phyloP scores from a whole-genome alignment of 768 basidiomycete species.

The Lactarius sanguifluus region DNA sequence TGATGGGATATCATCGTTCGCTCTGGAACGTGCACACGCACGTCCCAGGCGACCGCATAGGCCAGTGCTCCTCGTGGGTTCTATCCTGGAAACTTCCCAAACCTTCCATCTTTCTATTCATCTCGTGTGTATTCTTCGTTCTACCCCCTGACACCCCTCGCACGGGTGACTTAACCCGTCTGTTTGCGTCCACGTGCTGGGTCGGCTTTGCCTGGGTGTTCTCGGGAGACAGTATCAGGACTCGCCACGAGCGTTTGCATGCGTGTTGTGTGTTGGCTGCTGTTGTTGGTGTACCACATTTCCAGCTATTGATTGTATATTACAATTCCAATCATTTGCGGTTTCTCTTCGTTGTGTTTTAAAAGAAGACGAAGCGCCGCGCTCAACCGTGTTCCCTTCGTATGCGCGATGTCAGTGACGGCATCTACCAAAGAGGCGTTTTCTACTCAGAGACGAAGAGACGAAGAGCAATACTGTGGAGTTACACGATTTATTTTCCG shows the following conservation, averaged over 20 bases:
- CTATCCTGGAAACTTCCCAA: not conserved
- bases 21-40: not conserved
- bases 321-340: too few relatives aligned
- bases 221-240: not conserved
- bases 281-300: too few relatives aligned
- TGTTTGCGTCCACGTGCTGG: not conserved
- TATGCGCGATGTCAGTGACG: not conserved
- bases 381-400: not conserved
- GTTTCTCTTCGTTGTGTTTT: too few relatives aligned
- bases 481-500: not conserved
- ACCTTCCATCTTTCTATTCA: not conserved
- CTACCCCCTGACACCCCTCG: constrained; percentile 4
- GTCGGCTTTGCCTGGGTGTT: not conserved
- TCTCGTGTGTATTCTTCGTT: not conserved
- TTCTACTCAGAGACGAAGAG: not conserved
- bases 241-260: not conserved
- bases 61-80: not conserved
- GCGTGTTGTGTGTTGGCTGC: too few relatives aligned
- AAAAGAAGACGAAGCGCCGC: too few relatives aligned
- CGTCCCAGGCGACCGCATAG: not conserved
- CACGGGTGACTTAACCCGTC: not conserved
- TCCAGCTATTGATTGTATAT: too few relatives aligned
- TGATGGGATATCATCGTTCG: too few relatives aligned
- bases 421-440: not conserved
- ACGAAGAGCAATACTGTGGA: not conserved